Evolutionary conservation across 306 rosid species (phyloP), one percentile per base, ranked within the genome.

Genomic region (Begonia peltatifolia): DNA sequence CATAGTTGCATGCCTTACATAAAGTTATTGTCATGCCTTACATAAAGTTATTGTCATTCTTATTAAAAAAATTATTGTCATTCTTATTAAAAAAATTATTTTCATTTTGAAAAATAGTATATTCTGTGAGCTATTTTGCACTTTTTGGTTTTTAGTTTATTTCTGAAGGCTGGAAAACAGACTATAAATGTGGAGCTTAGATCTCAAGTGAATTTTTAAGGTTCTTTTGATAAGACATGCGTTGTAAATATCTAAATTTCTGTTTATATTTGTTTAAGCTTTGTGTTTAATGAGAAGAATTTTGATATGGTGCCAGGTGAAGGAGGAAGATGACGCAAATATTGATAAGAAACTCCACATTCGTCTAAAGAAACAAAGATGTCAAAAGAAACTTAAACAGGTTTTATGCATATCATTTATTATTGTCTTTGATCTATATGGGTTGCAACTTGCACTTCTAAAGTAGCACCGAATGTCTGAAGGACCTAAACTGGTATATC

Each of bases 301-400:
- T 41, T 14, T 53, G 53, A 12, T 62, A 53, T 76, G 35, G 18
- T 50, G 58, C 46, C 69, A 90, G 97, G 92, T 90, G 52, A 90
- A 85, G 75, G 97, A 89, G 79, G 97, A 90, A 65, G 97, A 90
- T 58, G 97, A 90, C 65, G 94, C 71, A 42, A 69, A 71, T 54
- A 71, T 80, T 68, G 94, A 80, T 67, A 72, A 30, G 59, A 76
- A 76, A 74, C 95, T 90, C 61, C 92, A 83, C 55, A 65, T 68
- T 53, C 87, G 42, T 73, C 73, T 90, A 78, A 85, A 90, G 76
- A 71, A 64, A 41, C 76, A 74, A 81, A 81, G 95, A 69, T 57
- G 69, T 65, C 77, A 17, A 54, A 83, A 76, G 76, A 83, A 77
- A 72, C 64, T 64, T 50, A 78, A 74, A 58, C 82, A 78, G 82